Conservation (phyloP, 192 early-diverging fungal species). For the Borealophlyctis nickersoniae region DNA sequence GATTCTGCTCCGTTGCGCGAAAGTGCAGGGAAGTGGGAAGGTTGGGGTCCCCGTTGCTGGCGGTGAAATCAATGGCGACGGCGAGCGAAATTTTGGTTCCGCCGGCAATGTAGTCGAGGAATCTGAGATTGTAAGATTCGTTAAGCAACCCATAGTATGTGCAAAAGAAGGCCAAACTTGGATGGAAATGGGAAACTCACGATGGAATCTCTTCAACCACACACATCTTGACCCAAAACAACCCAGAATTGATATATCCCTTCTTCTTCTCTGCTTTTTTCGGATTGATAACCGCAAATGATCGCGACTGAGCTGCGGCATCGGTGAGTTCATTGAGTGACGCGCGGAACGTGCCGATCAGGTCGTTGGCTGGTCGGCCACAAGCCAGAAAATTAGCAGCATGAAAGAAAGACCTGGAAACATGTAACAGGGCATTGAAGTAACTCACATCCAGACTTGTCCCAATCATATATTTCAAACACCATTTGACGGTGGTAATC, state of each 20-base stretch:
- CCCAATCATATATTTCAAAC: slow-evolving; percentile 4
- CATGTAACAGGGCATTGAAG: too few species aligned
- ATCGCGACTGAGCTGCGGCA: slow-evolving; percentile 9
- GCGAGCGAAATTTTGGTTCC: slow-evolving; percentile 43
- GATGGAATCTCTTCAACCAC: slow-evolving; percentile 20
- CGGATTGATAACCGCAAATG: slow-evolving; percentile 26
- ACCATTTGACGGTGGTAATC: slow-evolving; percentile 13
- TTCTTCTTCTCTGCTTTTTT: slow-evolving; percentile 17
- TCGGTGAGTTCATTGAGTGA: slow-evolving; percentile 14
- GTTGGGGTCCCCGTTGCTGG: slow-evolving; percentile 51
- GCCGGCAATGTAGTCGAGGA: slow-evolving; percentile 52
- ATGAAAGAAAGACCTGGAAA: too few species aligned
- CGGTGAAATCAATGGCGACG: slow-evolving; percentile 57
- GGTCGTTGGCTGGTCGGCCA: slow-evolving; percentile 5
- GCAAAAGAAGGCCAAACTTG: too few species aligned
- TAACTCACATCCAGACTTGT: too few species aligned
- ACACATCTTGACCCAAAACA: slow-evolving; percentile 22
- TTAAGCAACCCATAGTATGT: too few species aligned
- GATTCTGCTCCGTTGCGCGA: slow-evolving; percentile 32
- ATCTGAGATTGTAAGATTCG: slow-evolving; percentile 28
- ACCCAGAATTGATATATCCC: slow-evolving; percentile 17
- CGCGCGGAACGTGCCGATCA: slow-evolving; percentile 16
- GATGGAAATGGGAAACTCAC: slow-evolving; percentile 13
- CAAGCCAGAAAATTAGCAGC: too few species aligned
- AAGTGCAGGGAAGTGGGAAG: slow-evolving; percentile 48